These are phyloP conservation scores for Mentha longifolia DNA, from an alignment of 257 asterid species.

Conservation along the genomic window DNA sequence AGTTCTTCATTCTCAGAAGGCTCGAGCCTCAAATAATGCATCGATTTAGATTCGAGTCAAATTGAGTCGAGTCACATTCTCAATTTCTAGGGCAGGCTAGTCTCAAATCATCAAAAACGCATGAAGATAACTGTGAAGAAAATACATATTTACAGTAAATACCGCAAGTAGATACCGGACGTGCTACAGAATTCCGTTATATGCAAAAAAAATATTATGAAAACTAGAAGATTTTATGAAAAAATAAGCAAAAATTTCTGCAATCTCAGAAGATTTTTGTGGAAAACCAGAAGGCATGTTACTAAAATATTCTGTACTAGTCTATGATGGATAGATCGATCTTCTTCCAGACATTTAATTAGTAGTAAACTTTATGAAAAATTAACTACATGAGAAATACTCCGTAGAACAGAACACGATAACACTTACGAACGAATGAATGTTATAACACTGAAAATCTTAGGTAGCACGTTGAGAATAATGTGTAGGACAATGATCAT, in stretches of 20 bases:
- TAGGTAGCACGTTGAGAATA: not conserved
- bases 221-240: not conserved
- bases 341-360: not conserved
- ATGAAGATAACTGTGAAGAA: slow-evolving; percentile 8
- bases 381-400: too few species aligned
- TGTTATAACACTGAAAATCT: not conserved
- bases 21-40: not conserved
- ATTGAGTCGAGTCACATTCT: not conserved
- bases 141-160: not conserved
- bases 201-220: not conserved
- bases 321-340: not conserved
- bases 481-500: not conserved
- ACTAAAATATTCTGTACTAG: not conserved
- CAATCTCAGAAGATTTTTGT: not conserved
- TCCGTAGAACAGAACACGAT: too few species aligned
- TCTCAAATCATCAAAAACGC: slow-evolving; percentile 21
- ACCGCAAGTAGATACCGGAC: not conserved
- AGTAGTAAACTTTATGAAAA: too few species aligned
- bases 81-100: slow-evolving; percentile 2
- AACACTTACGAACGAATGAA: not conserved
- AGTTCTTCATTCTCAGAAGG: not conserved
- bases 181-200: not conserved
- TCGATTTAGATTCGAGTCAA: not conserved
- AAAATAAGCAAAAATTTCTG: not conserved
- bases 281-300: not conserved